Conservation (phyloP, 371 early-diverging fungal species). For the Mycotypha africana region DNA sequence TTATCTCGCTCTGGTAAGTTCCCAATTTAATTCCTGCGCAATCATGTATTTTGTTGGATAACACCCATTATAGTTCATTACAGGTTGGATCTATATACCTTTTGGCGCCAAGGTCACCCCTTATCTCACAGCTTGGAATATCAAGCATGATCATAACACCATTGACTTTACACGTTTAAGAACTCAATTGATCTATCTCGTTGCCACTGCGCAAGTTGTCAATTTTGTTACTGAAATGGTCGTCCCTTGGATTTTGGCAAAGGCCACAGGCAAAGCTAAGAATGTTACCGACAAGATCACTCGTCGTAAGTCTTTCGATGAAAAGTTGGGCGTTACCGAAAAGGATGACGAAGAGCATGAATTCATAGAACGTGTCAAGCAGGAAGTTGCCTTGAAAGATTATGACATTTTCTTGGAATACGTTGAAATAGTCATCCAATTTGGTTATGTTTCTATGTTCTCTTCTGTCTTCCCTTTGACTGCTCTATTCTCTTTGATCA, state of each 20-base stretch:
- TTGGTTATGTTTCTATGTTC: slow-evolving; percentile 86
- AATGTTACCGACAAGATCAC: slow-evolving; percentile 4
- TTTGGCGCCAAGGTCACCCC: slow-evolving; percentile 51
- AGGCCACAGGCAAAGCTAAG: slow-evolving; percentile 33
- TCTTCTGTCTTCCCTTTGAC: slow-evolving; percentile 82
- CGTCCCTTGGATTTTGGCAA: slow-evolving; percentile 60
- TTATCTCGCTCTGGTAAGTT: slow-evolving; percentile 66
- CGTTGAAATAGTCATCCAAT: slow-evolving; percentile 90
- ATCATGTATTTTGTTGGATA: background rate
- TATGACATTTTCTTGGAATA: slow-evolving; percentile 87
- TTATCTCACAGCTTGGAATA: slow-evolving; percentile 31
- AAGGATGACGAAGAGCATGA: slow-evolving; percentile 32
- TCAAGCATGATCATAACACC: slow-evolving; percentile 39
- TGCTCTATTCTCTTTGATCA: slow-evolving; percentile 71
- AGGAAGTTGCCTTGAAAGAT: slow-evolving; percentile 56
- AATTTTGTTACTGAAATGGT: slow-evolving; percentile 70
- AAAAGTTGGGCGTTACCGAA: too few relatives aligned
- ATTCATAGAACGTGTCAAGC: slow-evolving; percentile 44
- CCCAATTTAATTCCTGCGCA: background rate
- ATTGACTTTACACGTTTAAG: slow-evolving; percentile 62
- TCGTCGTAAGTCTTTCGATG: background rate
- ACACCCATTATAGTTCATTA: slow-evolving; percentile 66
- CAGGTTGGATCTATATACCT: slow-evolving; percentile 87
- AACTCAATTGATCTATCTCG: slow-evolving; percentile 68
- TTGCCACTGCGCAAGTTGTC: slow-evolving; percentile 79